Evolutionary conservation across 805 yeast species (phyloP), one percentile per base, ranked within the genome.

Genomic region (Saccharomycopsis malanga): DNA sequence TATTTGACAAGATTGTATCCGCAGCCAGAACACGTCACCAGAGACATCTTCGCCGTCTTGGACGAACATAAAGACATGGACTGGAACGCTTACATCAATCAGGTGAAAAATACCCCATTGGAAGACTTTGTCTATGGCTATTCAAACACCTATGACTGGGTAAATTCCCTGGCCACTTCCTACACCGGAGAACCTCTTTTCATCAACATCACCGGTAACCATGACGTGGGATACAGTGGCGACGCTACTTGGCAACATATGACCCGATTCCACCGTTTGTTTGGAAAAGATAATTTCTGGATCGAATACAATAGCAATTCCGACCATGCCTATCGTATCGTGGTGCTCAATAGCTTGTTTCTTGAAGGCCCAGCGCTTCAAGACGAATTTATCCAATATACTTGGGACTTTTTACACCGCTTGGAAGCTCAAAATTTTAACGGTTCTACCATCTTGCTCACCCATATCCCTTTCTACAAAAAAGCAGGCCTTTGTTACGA

Each of bases 141-240:
- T 58, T 62, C 66, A 41, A 77, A 83, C 60, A 76, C 81, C 4
- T 76, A 77, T 53, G 83, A 81, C 56, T 85, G 95, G 95, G 68
- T 71, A 34, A 58, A 72, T 23, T 61, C 64, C 18, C 57, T 64
- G 21, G 49, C 39, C 5, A 58, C 56, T 34, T 25, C 38, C 34
- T 57, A 63, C 54, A 68, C 61, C 18, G 70, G 73, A 30, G 77
- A 76, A 49, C 89, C 87, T 9, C 64, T 85, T 32, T 77, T 91
- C 58, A 74, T 87, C 52, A 93, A 93, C 61, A 68, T 93, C 40
- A 81, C 95, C 1, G 98, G 98, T 1, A 93, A 93, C 61, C 98
- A 93, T 61, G 98, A 93, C 62, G 80, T 91, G 41, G 98, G 98
- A 0, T 91, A 93, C 61, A 77, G 85, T 41, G 98, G 98, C 0